Base-by-base conservation (phyloP, 371 early-diverging fungal species). In the Apophysomyces elegans region DNA sequence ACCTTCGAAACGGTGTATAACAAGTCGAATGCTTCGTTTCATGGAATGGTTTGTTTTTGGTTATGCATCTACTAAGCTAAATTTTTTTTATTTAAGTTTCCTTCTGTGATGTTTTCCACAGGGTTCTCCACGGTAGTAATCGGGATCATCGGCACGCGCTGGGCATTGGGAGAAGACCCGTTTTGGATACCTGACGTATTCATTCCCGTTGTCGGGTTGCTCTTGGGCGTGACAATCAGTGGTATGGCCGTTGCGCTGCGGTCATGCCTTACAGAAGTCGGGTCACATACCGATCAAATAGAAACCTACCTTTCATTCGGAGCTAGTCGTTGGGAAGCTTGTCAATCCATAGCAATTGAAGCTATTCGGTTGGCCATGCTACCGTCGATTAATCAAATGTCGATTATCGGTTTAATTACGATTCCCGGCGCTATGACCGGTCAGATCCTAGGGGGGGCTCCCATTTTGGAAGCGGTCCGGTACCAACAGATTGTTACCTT, bases 391-490 rank as follows among this genome's bases (percentile, higher is more conserved):
- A 93, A 93, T 69, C 84, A 86, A 26, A 93, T 95, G 95, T 83
- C 89, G 46, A 87, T 93, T 54, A 91, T 91, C 41, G 95, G 95
- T 7, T 74, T 95, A 39, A 90, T 95, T 54, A 86, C 92, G 14
- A 95, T 95, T 45, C 95, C 95, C 0, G 95, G 93, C 36, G 65
- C 71, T 9, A 95, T 95, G 95, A 92, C 92, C 0, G 95, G 95
- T 65, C 94, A 94, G 73, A 87, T 94, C 46, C 74, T 95, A n/a
- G 91, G 91, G 38, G 94, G 94, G 9, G 89, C 91, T 0, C 83
- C 86, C 9, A 90, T 93, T 38, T 77, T 83, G 67, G 86, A 92
- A 64, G 95, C 96, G 0, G 91, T 88, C 11, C 70, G 84, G 43
- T 91, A 90, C 71, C 93, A 94, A 67, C 85, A 87, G 69, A 87